Percentiles rank a stretch among this genome's conserved stretches.
Evolutionary conservation across 306 rosid species (phyloP).

Genomic region (Trifolium repens): DNA sequence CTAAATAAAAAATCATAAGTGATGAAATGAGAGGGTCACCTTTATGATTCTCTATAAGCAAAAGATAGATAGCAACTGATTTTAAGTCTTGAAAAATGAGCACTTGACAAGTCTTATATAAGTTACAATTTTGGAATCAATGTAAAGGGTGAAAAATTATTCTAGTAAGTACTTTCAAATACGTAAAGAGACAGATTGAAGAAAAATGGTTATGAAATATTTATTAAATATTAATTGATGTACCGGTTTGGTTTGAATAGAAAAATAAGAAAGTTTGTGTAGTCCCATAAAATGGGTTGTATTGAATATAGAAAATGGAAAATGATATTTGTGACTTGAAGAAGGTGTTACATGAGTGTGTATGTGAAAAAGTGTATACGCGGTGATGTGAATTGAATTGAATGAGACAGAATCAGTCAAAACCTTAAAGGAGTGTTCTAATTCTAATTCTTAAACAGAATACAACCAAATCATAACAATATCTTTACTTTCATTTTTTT

Average conservation of each 20-base stretch:
- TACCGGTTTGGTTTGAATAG: conserved; percentile 45
- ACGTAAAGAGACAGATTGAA: conserved; percentile 35
- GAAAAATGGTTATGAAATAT: conserved; percentile 44
- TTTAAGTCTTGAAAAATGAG: background rate
- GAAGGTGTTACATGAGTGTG: conserved; percentile 42
- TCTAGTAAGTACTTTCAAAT: conserved; percentile 36
- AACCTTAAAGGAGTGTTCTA: background rate
- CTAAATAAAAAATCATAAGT: background rate
- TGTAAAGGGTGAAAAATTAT: conserved; percentile 26
- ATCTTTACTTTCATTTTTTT: background rate
- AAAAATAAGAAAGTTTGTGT: background rate
- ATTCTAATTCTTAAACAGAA: too few relatives aligned
- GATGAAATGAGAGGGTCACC: conserved; percentile 26
- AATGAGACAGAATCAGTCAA: conserved; percentile 41
- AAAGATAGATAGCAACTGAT: conserved; percentile 23
- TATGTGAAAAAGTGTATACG: conserved; percentile 47
- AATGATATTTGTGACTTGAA: conserved; percentile 16
- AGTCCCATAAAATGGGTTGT: conserved; percentile 35
- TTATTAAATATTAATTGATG: background rate
- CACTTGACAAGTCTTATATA: conserved; percentile 40
- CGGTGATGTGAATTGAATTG: conserved; percentile 34
- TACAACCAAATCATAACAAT: background rate
- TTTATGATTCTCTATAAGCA: background rate
- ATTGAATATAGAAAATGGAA: conserved; percentile 43
- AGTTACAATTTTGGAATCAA: conserved; percentile 26